Evolutionary conservation across 106 monocot genomes (phyloP).

Genomic region (Acorus gramineus): DNA sequence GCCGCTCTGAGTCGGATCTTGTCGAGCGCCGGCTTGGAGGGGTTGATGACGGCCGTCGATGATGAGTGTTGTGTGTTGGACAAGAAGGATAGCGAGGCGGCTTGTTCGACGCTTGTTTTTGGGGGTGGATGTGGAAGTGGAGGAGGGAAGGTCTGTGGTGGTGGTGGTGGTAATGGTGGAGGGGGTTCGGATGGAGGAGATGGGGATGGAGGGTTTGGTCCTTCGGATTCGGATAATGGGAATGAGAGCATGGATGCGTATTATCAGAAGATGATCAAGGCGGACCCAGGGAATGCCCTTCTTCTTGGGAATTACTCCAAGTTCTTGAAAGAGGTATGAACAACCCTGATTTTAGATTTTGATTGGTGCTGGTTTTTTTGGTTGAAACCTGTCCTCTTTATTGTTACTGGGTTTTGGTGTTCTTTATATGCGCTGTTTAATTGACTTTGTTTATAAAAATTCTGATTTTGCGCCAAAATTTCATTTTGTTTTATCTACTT

Average conservation of each 20-base stretch:
- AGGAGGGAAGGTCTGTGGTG: constrained; percentile 2
- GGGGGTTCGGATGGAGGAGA: too few species aligned
- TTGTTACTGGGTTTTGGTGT: not conserved
- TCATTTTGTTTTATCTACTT: too few species aligned
- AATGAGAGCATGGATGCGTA: constrained; percentile 1
- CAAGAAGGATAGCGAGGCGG: not conserved
- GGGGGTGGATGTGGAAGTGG: not conserved
- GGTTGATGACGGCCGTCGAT: not conserved
- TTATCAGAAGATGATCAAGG: constrained; percentile 17
- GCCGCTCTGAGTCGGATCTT: not conserved
- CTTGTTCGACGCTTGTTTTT: not conserved
- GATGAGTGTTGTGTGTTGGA: not conserved
- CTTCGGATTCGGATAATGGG: not conserved
- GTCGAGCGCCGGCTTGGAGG: constrained; percentile 15
- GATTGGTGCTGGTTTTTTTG: too few species aligned
- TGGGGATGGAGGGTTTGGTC: not conserved
- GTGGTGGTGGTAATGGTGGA: not conserved
- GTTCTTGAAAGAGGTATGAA: constrained; percentile 19
- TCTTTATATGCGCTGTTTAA: not conserved
- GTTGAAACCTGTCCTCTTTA: too few species aligned
- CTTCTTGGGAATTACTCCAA: constrained; percentile 24
- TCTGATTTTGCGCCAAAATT: too few species aligned
- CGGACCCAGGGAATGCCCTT: constrained; percentile 17
- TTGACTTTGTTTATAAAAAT: not conserved
- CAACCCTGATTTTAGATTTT: too few species aligned